Evolutionary conservation across 2,329 filamentous ascomycete species (phyloP).

Genomic region (Sodiomyces alkalinus): DNA sequence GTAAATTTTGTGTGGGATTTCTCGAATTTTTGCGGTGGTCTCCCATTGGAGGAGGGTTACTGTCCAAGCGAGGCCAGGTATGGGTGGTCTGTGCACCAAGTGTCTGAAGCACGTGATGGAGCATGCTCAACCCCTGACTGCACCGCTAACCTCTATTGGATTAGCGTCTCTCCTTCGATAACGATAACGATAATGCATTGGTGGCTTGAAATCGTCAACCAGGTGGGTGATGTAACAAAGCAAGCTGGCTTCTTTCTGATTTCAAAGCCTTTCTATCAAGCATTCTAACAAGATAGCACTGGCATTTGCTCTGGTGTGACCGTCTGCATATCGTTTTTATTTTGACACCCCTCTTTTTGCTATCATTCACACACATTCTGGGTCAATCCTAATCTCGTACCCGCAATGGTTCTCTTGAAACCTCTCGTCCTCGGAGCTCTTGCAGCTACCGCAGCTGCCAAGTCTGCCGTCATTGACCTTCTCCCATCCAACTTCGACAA

Average conservation of each 20-base stretch:
- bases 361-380: background rate
- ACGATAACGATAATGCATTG: constrained; percentile 1
- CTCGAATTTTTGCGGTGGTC: constrained; percentile 4
- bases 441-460: constrained; percentile 42
- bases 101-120: background rate
- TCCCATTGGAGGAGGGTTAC: constrained; percentile 14
- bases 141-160: background rate
- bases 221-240: background rate
- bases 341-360: background rate
- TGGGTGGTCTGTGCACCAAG: background rate
- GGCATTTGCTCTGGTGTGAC: no score
- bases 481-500: constrained; percentile 84
- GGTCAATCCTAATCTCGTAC: no score
- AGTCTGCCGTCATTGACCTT: constrained; percentile 80
- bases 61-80: constrained; percentile 4
- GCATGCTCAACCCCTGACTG: no score
- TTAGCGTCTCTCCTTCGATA: background rate
- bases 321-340: no score
- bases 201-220: no score
- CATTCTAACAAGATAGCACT: no score
- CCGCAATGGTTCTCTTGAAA: constrained; percentile 46
- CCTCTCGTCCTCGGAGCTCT: constrained; percentile 43
- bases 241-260: constrained; percentile 23
- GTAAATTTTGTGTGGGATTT: constrained; percentile 9
- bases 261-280: constrained; percentile 16